Percentiles rank a stretch among this genome's conserved stretches.
These are phyloP conservation scores for Acanthamoeba sp. DNA, from an alignment of 208 protist genomes.

Conservation along the genomic window DNA sequence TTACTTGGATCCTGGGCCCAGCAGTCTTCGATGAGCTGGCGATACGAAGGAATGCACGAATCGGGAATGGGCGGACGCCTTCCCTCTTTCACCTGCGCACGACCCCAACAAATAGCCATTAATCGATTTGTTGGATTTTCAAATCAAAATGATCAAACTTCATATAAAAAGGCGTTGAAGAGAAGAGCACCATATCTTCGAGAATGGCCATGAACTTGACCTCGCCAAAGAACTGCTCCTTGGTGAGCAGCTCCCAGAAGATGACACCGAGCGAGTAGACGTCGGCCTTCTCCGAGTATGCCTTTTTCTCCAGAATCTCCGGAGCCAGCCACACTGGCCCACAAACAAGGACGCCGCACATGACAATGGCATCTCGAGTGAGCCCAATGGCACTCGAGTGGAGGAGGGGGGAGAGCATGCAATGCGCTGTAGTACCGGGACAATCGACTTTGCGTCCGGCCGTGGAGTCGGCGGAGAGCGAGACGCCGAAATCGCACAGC, in stretches of 20 bases:
- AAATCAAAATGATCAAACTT: too few relatives aligned
- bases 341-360: too few relatives aligned
- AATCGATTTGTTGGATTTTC: too few relatives aligned
- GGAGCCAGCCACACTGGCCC: conserved; percentile 69
- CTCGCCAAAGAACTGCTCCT: conserved; percentile 61
- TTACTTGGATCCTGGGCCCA: conserved; percentile 2
- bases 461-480: not conserved
- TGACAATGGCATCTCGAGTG: too few relatives aligned
- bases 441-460: conserved; percentile 24
- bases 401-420: too few relatives aligned
- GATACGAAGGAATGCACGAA: conserved; percentile 21
- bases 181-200: conserved; percentile 43
- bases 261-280: conserved; percentile 64
- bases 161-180: too few relatives aligned
- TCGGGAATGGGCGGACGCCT: conserved; percentile 45
- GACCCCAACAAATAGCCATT: too few relatives aligned
- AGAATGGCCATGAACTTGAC: conserved; percentile 52
- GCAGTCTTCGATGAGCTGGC: conserved; percentile 45
- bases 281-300: conserved; percentile 24
- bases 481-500: conserved; percentile 58
- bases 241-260: conserved; percentile 74
- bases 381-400: too few relatives aligned
- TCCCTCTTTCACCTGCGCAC: conserved; percentile 15
- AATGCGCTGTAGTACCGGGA: too few relatives aligned
- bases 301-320: conserved; percentile 41